Evolutionary conservation across 148 eudicot species (phyloP).

Genomic region (Nepenthes gracilis): DNA sequence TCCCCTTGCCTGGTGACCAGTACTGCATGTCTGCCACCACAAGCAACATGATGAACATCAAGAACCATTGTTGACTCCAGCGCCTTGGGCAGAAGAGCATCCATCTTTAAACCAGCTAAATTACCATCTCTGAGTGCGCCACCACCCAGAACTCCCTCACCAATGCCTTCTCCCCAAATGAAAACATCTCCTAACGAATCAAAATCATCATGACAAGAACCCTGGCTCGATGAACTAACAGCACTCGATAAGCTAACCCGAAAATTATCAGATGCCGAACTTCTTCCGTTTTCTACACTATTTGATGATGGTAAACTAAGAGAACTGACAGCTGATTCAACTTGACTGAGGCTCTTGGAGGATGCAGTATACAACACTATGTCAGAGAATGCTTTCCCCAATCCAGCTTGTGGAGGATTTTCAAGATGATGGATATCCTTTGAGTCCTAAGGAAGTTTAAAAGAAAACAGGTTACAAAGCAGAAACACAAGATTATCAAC

Average conservation of each 20-base stretch:
- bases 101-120: slow-evolving; percentile 27
- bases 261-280: slow-evolving; percentile 49
- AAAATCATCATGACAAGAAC: slow-evolving; percentile 66
- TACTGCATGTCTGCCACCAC: slow-evolving; percentile 72
- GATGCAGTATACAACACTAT: slow-evolving; percentile 47
- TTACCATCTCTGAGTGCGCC: slow-evolving; percentile 26
- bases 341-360: slow-evolving; percentile 26
- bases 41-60: slow-evolving; percentile 64
- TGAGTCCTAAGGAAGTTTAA: slow-evolving; percentile 30
- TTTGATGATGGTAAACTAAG: slow-evolving; percentile 18
- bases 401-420: slow-evolving; percentile 43
- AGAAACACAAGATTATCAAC: not conserved
- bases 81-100: slow-evolving; percentile 60
- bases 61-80: slow-evolving; percentile 65
- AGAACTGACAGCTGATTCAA: slow-evolving; percentile 25
- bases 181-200: slow-evolving; percentile 74
- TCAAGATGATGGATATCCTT: slow-evolving; percentile 33
- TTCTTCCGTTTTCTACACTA: slow-evolving; percentile 33
- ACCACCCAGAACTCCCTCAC: slow-evolving; percentile 57
- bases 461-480: not conserved
- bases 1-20: slow-evolving; percentile 86
- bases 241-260: slow-evolving; percentile 76
- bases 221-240: slow-evolving; percentile 86
- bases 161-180: slow-evolving; percentile 80
- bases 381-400: slow-evolving; percentile 78